Conservation (phyloP, 352 stramenopile genomes). For the Globisporangium cederbergense region DNA sequence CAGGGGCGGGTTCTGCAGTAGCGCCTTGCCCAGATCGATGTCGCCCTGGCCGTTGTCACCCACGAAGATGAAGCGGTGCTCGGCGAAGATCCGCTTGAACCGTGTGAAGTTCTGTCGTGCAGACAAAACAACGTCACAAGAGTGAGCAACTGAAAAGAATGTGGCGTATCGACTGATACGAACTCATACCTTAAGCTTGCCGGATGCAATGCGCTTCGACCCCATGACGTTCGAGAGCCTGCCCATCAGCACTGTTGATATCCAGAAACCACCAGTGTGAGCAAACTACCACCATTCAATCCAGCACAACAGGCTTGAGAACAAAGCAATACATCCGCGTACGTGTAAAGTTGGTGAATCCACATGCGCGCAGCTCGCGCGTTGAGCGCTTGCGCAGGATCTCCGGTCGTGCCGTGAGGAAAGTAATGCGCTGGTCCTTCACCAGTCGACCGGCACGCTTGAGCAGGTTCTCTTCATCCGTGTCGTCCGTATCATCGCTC, state of each 20-base stretch:
- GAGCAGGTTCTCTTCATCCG: conserved; percentile 17
- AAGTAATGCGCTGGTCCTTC: conserved; percentile 51
- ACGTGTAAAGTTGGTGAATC: conserved; percentile 79
- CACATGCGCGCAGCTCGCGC: conserved; percentile 57
- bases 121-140: not conserved
- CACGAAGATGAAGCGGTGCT: conserved; percentile 78
- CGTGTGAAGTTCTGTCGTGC: conserved; percentile 61
- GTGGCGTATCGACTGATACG: not conserved
- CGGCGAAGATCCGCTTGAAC: conserved; percentile 67
- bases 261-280: not conserved
- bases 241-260: conserved; percentile 62
- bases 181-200: conserved; percentile 54
- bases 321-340: conserved; percentile 12
- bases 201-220: conserved; percentile 56
- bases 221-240: conserved; percentile 61
- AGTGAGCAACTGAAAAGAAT: not conserved
- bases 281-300: not conserved
- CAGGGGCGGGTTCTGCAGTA: conserved; percentile 45
- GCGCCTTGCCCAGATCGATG: conserved; percentile 73
- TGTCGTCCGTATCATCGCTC: conserved; percentile 10
- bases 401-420: conserved; percentile 73
- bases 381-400: conserved; percentile 62
- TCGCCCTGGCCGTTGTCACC: conserved; percentile 81
- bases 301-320: not conserved
- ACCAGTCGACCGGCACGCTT: not conserved